Conservation (phyloP, 345 rosid species). For the Garcia nutans region DNA sequence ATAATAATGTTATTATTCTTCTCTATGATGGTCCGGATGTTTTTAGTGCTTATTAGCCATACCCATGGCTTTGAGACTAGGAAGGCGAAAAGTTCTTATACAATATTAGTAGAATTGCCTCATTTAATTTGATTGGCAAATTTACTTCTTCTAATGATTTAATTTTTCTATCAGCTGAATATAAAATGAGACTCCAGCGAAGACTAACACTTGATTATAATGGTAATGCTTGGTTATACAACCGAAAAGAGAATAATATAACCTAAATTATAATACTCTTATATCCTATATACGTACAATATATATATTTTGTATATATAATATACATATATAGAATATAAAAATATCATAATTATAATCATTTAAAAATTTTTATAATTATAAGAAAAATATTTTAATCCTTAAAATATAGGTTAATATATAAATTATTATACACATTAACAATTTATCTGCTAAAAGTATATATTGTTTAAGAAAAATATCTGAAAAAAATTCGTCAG, state of each 20-base stretch:
- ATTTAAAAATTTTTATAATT: too few species aligned
- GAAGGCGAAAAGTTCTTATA: conserved; percentile 3
- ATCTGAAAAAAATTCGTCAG: too few species aligned
- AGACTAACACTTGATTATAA: conserved; percentile 38
- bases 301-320: too few species aligned
- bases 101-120: conserved; percentile 31
- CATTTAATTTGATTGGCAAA: conserved; percentile 20
- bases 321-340: too few species aligned
- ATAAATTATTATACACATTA: too few species aligned
- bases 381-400: too few species aligned
- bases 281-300: too few species aligned
- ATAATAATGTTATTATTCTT: conserved; percentile 3
- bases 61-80: not conserved
- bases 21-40: not conserved
- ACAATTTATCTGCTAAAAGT: too few species aligned
- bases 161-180: conserved; percentile 24
- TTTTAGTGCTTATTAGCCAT: conserved; percentile 3
- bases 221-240: conserved; percentile 36
- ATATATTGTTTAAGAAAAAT: too few species aligned
- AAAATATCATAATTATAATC: too few species aligned
- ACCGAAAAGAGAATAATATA: conserved; percentile 2
- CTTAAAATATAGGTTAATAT: too few species aligned
- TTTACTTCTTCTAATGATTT: conserved; percentile 28
- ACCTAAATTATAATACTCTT: too few species aligned
- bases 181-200: conserved; percentile 18